These are phyloP conservation scores for Vicia sativa DNA, from an alignment of 306 rosid genomes.

Conservation along the genomic window DNA sequence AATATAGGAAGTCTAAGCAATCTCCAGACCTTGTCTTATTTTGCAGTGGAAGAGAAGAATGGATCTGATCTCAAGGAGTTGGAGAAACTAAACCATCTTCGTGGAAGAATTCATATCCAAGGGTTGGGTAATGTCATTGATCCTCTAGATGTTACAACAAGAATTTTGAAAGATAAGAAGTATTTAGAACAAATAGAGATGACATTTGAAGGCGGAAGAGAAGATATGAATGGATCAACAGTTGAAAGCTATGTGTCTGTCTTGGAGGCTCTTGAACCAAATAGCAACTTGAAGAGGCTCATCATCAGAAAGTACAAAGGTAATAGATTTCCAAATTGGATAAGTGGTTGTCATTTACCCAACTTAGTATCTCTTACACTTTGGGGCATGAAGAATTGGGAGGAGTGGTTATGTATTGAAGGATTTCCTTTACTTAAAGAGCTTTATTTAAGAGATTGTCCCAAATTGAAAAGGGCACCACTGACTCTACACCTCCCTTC, in stretches of 20 bases:
- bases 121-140: not conserved
- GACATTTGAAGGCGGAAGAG: not conserved
- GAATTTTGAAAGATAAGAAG: not conserved
- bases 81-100: constrained; percentile 3
- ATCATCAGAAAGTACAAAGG: not conserved
- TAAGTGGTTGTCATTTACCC: not conserved
- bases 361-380: not conserved
- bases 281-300: not conserved
- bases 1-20: constrained; percentile 9
- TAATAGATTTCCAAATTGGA: not conserved
- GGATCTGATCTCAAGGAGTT: constrained; percentile 1
- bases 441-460: not conserved
- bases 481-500: constrained; percentile 17
- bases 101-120: constrained; percentile 12
- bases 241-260: not conserved
- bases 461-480: not conserved
- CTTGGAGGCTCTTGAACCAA: not conserved
- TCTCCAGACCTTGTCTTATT: not conserved
- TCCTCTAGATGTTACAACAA: not conserved
- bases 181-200: constrained; percentile 8
- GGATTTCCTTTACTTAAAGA: not conserved
- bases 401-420: not conserved
- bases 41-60: not conserved
- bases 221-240: not conserved
- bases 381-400: too few species aligned